These are phyloP conservation scores for Piper betle DNA, from an alignment of 164 flowering plant genomes.

Conservation along the genomic window DNA sequence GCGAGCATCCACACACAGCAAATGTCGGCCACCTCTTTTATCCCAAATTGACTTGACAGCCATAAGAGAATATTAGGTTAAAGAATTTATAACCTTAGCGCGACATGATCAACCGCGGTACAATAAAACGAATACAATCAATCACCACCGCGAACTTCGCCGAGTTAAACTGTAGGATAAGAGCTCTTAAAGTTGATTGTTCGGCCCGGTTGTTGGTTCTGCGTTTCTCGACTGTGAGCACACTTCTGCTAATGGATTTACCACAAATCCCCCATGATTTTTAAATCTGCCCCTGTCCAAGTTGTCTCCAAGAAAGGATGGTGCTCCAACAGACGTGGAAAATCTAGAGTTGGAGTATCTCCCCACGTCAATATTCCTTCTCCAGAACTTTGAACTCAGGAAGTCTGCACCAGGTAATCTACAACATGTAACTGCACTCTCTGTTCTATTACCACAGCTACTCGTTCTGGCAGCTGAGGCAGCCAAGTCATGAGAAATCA, in stretches of 20 bases:
- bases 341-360: conserved; percentile 30
- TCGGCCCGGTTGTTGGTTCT: background rate
- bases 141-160: no score
- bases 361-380: conserved; percentile 34
- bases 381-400: conserved; percentile 78
- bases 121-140: no score
- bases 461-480: conserved; percentile 51
- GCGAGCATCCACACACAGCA: no score
- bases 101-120: no score
- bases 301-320: conserved; percentile 19
- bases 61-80: no score
- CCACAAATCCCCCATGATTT: conserved; percentile 41
- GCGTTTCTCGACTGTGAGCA: conserved; percentile 15
- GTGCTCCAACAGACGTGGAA: conserved; percentile 20
- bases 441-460: conserved; percentile 14
- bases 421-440: conserved; percentile 39
- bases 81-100: no score
- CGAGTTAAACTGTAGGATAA: no score
- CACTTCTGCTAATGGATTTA: conserved; percentile 76
- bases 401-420: conserved; percentile 71
- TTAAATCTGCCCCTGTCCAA: conserved; percentile 34
- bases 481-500: conserved; percentile 74
- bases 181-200: no score
- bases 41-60: no score
- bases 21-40: no score